Conservation (phyloP, 2,329 filamentous ascomycete species). For the Claviceps sp. region DNA sequence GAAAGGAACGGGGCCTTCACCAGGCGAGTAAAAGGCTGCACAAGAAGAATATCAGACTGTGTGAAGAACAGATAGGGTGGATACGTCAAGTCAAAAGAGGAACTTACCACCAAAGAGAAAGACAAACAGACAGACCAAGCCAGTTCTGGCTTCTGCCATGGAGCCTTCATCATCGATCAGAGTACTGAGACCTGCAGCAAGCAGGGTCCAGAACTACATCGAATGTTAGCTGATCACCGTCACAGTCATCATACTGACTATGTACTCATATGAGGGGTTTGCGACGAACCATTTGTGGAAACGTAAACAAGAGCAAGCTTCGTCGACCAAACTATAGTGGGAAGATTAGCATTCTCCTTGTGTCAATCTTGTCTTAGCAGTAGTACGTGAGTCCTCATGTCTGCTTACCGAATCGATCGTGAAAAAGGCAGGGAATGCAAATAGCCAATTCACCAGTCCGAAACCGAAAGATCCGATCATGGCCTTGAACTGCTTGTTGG, state of each 20-base stretch:
- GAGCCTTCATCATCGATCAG: conserved; percentile 16
- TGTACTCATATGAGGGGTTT: not conserved
- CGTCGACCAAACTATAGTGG: conserved; percentile 40
- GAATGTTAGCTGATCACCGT: not conserved
- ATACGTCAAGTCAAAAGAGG: not conserved
- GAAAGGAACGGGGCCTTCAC: conserved; percentile 50
- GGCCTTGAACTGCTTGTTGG: conserved; percentile 29
- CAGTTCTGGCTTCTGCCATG: conserved; percentile 30
- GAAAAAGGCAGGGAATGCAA: conserved; percentile 52
- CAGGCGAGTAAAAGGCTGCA: conserved; percentile 46
- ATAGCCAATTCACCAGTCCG: conserved; percentile 48
- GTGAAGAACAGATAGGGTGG: too few relatives aligned
- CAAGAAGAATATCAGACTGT: not conserved
- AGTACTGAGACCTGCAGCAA: conserved; percentile 27
- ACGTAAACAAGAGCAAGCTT: conserved; percentile 48
- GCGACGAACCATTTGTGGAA: conserved; percentile 47
- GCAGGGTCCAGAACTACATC: conserved; percentile 33
- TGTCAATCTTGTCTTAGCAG: not conserved
- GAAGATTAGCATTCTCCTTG: conserved; percentile 5
- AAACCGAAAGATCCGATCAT: conserved; percentile 34
- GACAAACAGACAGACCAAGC: conserved; percentile 45
- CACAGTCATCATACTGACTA: too few relatives aligned
- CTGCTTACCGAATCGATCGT: conserved; percentile 44
- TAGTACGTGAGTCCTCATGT: too few relatives aligned
- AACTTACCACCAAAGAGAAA: conserved; percentile 43